Evolutionary conservation across 108 stramenopile genomes (phyloP).

Genomic region (Skeletonema potamos): DNA sequence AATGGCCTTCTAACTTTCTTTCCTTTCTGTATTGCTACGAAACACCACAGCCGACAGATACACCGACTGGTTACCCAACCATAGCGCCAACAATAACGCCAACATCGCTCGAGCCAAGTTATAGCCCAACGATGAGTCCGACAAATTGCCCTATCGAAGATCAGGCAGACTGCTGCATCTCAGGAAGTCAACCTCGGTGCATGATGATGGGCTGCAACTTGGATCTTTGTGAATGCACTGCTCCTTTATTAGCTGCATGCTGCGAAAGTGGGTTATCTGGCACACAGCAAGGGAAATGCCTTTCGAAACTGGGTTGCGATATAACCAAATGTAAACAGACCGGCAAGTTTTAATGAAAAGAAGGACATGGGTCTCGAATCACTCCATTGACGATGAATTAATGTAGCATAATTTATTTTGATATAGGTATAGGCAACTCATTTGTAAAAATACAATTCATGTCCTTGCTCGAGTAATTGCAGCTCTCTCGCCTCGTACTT

Average conservation of each 20-base stretch:
- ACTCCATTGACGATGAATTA: neutral
- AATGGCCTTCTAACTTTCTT: neutral
- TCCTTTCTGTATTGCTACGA: neutral
- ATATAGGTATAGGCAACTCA: too few relatives aligned
- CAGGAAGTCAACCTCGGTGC: neutral
- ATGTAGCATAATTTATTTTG: neutral
- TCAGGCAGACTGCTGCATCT: neutral
- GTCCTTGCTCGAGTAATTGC: too few relatives aligned
- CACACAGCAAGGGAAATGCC: neutral
- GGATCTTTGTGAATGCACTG: neutral
- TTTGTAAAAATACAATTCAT: too few relatives aligned
- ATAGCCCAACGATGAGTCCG: neutral
- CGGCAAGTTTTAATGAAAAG: neutral
- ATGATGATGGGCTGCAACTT: neutral
- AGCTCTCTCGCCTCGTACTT: conserved; percentile 22
- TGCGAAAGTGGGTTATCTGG: neutral
- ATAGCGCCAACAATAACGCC: neutral
- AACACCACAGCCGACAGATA: neutral
- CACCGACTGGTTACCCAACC: neutral
- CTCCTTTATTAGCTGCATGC: neutral
- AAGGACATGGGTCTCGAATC: neutral
- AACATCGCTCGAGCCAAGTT: neutral
- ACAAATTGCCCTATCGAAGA: neutral
- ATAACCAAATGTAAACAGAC: neutral
- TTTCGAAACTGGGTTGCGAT: neutral